Evolutionary conservation across 345 rosid genomes (phyloP).

Genomic region (Microcos paniculata): DNA sequence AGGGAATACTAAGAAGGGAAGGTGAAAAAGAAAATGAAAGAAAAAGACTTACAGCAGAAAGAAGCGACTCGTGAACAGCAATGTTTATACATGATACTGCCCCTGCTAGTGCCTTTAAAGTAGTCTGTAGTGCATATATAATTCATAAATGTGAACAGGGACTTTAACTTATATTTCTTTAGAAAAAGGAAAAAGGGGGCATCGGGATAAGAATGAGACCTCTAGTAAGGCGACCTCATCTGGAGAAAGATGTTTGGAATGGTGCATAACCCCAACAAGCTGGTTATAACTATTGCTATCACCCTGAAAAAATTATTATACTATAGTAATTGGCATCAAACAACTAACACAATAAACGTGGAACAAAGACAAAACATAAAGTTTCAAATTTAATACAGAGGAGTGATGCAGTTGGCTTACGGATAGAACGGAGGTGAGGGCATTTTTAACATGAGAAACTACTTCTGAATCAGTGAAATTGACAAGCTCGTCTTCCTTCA

Average conservation of each 20-base stretch:
- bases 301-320: constrained; percentile 41
- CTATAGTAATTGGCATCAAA: not conserved
- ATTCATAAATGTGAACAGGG: constrained; percentile 2
- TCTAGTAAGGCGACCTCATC: constrained; percentile 74
- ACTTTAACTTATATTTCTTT: not conserved
- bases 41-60: constrained; percentile 53
- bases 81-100: constrained; percentile 67
- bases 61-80: constrained; percentile 56
- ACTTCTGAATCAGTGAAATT: constrained; percentile 44
- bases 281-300: constrained; percentile 51
- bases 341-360: not conserved
- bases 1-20: not conserved
- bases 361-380: too few relatives aligned
- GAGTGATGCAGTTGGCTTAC: constrained; percentile 21
- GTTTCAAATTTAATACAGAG: not conserved
- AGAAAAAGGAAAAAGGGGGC: not conserved
- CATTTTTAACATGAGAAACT: constrained; percentile 48
- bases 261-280: constrained; percentile 64
- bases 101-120: constrained; percentile 65
- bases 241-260: constrained; percentile 33
- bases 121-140: constrained; percentile 42
- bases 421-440: constrained; percentile 38
- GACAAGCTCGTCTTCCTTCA: constrained; percentile 23
- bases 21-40: not conserved
- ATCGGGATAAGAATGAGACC: constrained; percentile 36